A percentile compares a stretch with the other conserved stretches of the same genome.
Evolutionary conservation across 1,284 basidiomycete species (phyloP).

Genomic region (Microstroma glucosiphilum): DNA sequence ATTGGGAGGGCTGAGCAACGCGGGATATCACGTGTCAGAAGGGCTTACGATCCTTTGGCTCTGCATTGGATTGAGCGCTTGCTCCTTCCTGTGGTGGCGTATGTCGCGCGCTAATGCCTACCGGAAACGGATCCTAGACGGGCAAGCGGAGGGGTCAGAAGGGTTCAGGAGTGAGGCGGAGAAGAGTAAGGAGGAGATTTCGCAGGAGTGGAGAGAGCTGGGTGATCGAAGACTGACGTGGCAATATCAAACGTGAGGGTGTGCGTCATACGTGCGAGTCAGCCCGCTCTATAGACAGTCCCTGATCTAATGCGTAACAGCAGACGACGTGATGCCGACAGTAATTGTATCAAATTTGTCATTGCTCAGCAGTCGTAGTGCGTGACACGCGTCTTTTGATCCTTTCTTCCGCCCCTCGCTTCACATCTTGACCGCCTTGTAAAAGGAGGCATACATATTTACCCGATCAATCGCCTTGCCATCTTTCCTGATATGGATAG

Average conservation of each 20-base stretch:
- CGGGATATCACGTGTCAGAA: constrained; percentile 61
- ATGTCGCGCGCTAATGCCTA: neutral
- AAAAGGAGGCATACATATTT: constrained; percentile 59
- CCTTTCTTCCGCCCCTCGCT: neutral
- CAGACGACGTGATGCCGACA: too few relatives aligned
- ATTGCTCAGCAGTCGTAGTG: too few relatives aligned
- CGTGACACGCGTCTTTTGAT: too few relatives aligned
- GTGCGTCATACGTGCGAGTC: too few relatives aligned
- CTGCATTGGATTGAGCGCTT: constrained; percentile 55
- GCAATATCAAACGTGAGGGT: neutral
- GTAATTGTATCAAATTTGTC: too few relatives aligned
- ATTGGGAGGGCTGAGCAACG: constrained; percentile 51
- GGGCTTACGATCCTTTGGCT: constrained; percentile 43
- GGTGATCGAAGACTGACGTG: constrained; percentile 1
- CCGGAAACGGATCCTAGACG: neutral
- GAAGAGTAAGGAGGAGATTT: neutral
- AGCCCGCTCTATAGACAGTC: too few relatives aligned
- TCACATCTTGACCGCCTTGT: constrained; percentile 35
- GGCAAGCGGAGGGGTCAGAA: neutral
- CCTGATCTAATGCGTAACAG: too few relatives aligned
- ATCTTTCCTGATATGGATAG: constrained; percentile 47
- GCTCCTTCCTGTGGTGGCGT: constrained; percentile 55
- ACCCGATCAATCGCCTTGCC: constrained; percentile 59
- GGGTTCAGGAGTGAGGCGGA: neutral
- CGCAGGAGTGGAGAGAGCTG: constrained; percentile 4